phyloP scores from a whole-genome alignment of 2,329 filamentous ascomycete genomes.

The Venturia asperata region DNA sequence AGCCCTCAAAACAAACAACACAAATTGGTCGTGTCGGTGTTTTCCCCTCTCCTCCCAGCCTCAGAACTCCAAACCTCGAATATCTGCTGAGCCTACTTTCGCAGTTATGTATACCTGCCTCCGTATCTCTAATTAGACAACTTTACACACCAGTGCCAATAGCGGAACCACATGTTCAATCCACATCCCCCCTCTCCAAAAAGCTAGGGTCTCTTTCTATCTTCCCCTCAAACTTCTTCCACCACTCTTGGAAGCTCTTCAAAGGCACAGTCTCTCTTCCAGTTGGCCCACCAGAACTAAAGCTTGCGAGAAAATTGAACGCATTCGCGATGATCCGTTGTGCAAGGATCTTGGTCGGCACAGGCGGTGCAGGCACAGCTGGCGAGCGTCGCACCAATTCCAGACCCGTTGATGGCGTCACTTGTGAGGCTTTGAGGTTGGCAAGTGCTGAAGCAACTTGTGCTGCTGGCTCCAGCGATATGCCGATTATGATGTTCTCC shows the following conservation, averaged over 20 bases:
- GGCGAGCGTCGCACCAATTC: slow-evolving; percentile 33
- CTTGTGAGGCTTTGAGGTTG: slow-evolving; percentile 21
- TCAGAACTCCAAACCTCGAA: too few species aligned
- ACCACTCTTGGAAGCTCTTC: slow-evolving; percentile 95
- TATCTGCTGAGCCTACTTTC: too few species aligned
- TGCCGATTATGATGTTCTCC: slow-evolving; percentile 59
- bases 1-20: too few species aligned
- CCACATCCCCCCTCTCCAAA: slow-evolving; percentile 61
- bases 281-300: slow-evolving; percentile 57
- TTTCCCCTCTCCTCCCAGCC: too few species aligned
- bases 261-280: slow-evolving; percentile 86
- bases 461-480: slow-evolving; percentile 69
- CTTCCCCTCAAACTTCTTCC: slow-evolving; percentile 87
- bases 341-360: slow-evolving; percentile 71
- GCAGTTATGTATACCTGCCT: too few species aligned
- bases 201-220: slow-evolving; percentile 83
- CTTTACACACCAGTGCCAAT: too few species aligned
- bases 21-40: too few species aligned
- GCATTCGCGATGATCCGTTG: slow-evolving; percentile 94
- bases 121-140: too few species aligned
- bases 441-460: slow-evolving; percentile 62
- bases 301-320: slow-evolving; percentile 91
- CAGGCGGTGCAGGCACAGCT: slow-evolving; percentile 29
- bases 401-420: slow-evolving; percentile 26
- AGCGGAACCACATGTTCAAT: not conserved